These are phyloP conservation scores for Saussurea involucrata DNA, from an alignment of 129 eudicot genomes.

Conservation along the genomic window DNA sequence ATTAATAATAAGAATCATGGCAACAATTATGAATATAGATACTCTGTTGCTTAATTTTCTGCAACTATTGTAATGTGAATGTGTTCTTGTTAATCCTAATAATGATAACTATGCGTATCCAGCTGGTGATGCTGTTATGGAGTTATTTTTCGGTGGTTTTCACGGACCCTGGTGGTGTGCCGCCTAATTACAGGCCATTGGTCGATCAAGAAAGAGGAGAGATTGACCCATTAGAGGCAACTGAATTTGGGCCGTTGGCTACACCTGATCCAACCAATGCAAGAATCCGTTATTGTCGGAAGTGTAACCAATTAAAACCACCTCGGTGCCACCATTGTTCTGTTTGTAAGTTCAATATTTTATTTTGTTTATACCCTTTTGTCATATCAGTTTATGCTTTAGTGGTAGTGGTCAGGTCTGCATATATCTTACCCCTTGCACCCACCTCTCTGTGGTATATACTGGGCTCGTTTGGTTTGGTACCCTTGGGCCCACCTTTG, in stretches of 20 bases:
- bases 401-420: background rate
- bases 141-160: constrained; percentile 91
- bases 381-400: background rate
- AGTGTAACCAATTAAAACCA: constrained; percentile 95
- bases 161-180: constrained; percentile 91
- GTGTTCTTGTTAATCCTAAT: background rate
- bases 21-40: background rate
- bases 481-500: too few species aligned
- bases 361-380: background rate
- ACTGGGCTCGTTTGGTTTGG: too few species aligned
- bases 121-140: constrained; percentile 95
- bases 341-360: constrained; percentile 63
- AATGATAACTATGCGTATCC: constrained; percentile 23
- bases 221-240: constrained; percentile 57
- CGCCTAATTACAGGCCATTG: constrained; percentile 81
- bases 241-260: constrained; percentile 54
- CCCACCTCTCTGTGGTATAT: too few species aligned
- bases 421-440: too few species aligned
- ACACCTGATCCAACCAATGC: constrained; percentile 44
- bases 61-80: background rate
- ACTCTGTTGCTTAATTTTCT: background rate
- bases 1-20: background rate
- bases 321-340: constrained; percentile 99
- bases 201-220: constrained; percentile 90
- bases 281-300: constrained; percentile 72